Base-by-base conservation (phyloP, 441 rosid genomes). In the Codiaeum variegatum region DNA sequence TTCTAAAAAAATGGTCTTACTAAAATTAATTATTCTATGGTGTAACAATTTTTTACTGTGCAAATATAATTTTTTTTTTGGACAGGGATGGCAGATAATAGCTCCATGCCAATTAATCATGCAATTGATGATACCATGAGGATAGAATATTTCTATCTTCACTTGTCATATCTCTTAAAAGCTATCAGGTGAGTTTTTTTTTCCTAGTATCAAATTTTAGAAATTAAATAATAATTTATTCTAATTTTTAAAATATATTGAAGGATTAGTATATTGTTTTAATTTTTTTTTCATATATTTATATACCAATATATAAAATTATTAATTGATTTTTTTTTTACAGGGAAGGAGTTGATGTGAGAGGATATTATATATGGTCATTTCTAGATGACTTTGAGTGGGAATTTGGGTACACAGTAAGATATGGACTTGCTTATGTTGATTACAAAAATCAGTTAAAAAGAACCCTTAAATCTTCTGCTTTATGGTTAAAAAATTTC, bases 311-410 rank as follows among this genome's bases (percentile, higher is more conserved):
- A 38, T 1, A 38, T 9, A 38, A 38, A 38, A 38, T 6, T 38
- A 38, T 40, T 40, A 8, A 55, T 9, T 55, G 15, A 52, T 19
- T n/a, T 2, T 52, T 19, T 16, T 59, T 58, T 61, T 19, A 66
- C 75, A 80, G 83, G 80, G 67, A 51, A 10, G 76, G 85, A 49
- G 84, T 70, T 28, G 70, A 81, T 11, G 82, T 81, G 5, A 84
- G 64, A 26, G 85, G 82, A 34, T 84, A 81, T 73, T 60, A 28
- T 2, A 62, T 21, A 10, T 81, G 87, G 85, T 67, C 82, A 60
- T 75, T 84, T 52, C 49, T 84, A 0, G 87, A 83, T 34, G 72
- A 77, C 71, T 83, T 81, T n/a, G 83, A 79, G 21, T 83, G 84
- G 84, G 31, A 16, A 1, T 13, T 3, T 0, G 87, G 87, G 9